A percentile compares a stretch with the other conserved stretches of the same genome.
These are phyloP conservation scores for Backusella liffmaniae DNA, from an alignment of 192 early-diverging fungal genomes.

Conservation along the genomic window DNA sequence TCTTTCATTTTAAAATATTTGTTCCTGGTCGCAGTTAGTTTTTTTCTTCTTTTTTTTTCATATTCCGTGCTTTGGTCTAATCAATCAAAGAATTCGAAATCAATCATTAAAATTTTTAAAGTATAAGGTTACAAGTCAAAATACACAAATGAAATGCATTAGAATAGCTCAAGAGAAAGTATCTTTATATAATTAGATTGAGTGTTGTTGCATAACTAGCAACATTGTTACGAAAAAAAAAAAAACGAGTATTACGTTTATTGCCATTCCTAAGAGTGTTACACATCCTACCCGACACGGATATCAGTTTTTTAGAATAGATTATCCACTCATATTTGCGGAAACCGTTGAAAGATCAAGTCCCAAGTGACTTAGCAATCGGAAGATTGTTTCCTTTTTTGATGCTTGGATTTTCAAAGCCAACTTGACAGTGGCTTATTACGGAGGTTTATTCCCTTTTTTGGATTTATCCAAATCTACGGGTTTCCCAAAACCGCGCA, in stretches of 20 bases:
- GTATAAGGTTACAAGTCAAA: neutral
- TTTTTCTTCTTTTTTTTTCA: neutral
- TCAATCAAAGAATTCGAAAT: neutral
- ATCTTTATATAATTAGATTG: neutral
- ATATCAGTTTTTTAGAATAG: too few species aligned
- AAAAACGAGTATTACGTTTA: neutral
- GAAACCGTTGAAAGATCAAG: neutral
- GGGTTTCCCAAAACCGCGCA: neutral
- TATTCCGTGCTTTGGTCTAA: neutral
- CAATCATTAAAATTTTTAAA: neutral
- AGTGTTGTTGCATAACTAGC: neutral
- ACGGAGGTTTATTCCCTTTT: conserved; percentile 1
- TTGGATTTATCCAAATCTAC: neutral
- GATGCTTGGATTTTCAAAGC: neutral
- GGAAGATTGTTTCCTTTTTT: neutral
- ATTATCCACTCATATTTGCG: neutral
- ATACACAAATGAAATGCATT: neutral
- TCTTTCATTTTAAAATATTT: neutral
- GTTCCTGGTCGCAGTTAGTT: neutral
- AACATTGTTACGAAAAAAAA: neutral
- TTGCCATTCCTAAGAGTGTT: too few species aligned
- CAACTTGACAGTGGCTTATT: neutral
- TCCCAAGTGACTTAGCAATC: neutral
- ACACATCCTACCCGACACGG: too few species aligned
- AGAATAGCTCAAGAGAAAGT: neutral